phyloP scores from a whole-genome alignment of 176 grass and related monocot species.

The Cocos nucifera region DNA sequence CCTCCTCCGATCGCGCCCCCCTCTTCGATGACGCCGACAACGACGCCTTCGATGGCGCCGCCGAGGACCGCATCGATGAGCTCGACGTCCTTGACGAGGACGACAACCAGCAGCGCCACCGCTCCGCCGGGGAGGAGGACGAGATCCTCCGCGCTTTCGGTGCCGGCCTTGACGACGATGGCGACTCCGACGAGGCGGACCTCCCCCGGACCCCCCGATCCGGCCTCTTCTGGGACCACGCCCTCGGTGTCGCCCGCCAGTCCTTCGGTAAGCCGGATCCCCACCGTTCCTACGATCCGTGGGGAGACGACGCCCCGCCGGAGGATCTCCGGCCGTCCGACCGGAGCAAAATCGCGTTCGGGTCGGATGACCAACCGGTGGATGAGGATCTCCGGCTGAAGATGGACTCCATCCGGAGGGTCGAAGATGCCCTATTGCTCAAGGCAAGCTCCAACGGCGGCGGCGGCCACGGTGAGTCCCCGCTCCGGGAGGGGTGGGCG shows the following conservation, averaged over 20 bases:
- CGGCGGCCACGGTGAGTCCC: slow-evolving; percentile 27
- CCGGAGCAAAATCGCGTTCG: slow-evolving; percentile 37
- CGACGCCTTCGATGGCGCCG: slow-evolving; percentile 9
- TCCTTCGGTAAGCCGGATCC: slow-evolving; percentile 50
- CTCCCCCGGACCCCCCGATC: slow-evolving; percentile 6
- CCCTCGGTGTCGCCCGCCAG: slow-evolving; percentile 60
- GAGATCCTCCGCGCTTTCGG: neutral
- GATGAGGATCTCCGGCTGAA: slow-evolving; percentile 70
- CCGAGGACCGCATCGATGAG: slow-evolving; percentile 78
- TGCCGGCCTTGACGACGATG: too few species aligned
- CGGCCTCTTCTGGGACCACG: slow-evolving; percentile 72
- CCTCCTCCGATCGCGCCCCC: slow-evolving; percentile 28
- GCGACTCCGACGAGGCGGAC: slow-evolving; percentile 5
- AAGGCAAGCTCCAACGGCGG: slow-evolving; percentile 17
- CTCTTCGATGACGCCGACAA: slow-evolving; percentile 4
- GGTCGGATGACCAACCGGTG: slow-evolving; percentile 79
- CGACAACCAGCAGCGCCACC: neutral
- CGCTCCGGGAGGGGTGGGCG: slow-evolving; percentile 61
- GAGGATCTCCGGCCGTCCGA: slow-evolving; percentile 4
- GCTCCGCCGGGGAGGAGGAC: slow-evolving; percentile 1
- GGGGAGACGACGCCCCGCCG: neutral
- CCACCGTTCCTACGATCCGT: neutral
- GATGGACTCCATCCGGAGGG: slow-evolving; percentile 52
- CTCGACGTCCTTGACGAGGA: slow-evolving; percentile 67
- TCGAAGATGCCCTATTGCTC: slow-evolving; percentile 81